Base-by-base conservation (phyloP, 495 filamentous ascomycete species). In the Oleoguttula mirabilis region DNA sequence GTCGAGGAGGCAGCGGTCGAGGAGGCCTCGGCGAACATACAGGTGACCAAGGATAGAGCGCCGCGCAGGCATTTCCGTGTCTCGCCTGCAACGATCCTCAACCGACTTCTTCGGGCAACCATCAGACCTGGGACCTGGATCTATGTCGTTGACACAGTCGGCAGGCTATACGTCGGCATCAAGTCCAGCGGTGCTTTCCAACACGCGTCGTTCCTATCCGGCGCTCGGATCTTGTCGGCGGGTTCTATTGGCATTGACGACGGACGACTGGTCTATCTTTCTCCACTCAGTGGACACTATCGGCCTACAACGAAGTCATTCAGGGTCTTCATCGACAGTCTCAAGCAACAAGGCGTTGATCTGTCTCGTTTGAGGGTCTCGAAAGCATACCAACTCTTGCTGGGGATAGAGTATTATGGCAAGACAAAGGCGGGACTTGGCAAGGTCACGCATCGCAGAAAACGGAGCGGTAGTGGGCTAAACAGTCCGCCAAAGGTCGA, bases 101-200 rank as follows among this genome's bases (percentile, higher is more conserved):
- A 84, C 54, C 77, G 76, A 38, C 62, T 88, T 11, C 69, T 85
- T 2, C 71, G 80, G 23, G 77, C 75, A 24, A 70, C 76, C 1
- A 72, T 80, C 4, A 72, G 72, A 51, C 82, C 78, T 43, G 82
- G 81, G 48, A 87, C 80, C 20, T 94, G 86, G 86, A 88, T 94
- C 30, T 49, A 49, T 21, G 39, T 82, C 15, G 77, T 78, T 21
- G 88, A 94, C 60, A 88, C 83, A 0, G 78, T 75, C 2, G 88
- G 84, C 51, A 73, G 87, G 7, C 68, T 94, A 0, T 93, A 94
- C 62, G 73, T 92, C 25, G 87, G 84, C 32, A 88, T 94, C 61
- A 94, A 94, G 51, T 76, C 81, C 54, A 73, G 72, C 24, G 87
- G 87, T 17, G 73, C 80, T 5, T 94, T 94, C 54, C 87, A 94